Evolutionary conservation across 495 filamentous ascomycete genomes (phyloP).

Genomic region (Lasiosphaeria hispida): DNA sequence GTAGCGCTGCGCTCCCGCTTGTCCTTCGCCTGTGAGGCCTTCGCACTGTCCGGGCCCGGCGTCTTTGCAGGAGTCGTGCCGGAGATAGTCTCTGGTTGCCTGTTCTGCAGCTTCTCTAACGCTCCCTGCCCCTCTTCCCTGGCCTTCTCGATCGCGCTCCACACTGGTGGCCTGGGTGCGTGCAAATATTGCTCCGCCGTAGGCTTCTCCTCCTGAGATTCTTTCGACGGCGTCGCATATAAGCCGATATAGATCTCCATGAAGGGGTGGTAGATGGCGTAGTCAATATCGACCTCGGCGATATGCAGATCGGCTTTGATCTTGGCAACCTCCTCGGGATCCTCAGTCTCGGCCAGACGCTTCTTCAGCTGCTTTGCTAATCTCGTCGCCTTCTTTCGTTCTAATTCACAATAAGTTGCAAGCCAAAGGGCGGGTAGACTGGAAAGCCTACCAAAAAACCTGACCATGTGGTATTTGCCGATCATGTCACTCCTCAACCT

Average conservation of each 20-base stretch:
- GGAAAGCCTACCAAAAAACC: conserved; percentile 72
- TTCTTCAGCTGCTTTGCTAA: conserved; percentile 62
- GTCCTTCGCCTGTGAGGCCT: neutral
- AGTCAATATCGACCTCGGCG: conserved; percentile 80
- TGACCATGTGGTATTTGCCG: conserved; percentile 86
- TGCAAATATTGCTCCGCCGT: conserved; percentile 37
- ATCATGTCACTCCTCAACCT: conserved; percentile 70
- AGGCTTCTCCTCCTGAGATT: conserved; percentile 27
- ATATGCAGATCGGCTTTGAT: conserved; percentile 60
- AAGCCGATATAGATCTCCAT: conserved; percentile 76
- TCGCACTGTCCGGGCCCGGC: neutral
- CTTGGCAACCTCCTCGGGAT: conserved; percentile 48
- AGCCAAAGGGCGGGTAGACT: conserved; percentile 1
- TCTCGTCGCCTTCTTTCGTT: conserved; percentile 79
- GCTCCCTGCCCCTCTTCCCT: conserved; percentile 60
- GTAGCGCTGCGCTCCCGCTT: neutral
- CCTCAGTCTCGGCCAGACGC: conserved; percentile 45
- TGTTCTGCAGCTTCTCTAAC: conserved; percentile 53
- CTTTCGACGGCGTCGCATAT: conserved; percentile 55
- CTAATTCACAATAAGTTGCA: conserved; percentile 39
- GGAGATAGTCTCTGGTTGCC: conserved; percentile 13
- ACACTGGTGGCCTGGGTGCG: conserved; percentile 56
- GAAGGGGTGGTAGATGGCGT: conserved; percentile 79
- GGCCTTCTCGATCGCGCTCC: conserved; percentile 65
- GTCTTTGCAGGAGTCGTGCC: neutral